Base-by-base conservation (phyloP, 2,329 filamentous ascomycete species). In the Pseudocercospora vitis region DNA sequence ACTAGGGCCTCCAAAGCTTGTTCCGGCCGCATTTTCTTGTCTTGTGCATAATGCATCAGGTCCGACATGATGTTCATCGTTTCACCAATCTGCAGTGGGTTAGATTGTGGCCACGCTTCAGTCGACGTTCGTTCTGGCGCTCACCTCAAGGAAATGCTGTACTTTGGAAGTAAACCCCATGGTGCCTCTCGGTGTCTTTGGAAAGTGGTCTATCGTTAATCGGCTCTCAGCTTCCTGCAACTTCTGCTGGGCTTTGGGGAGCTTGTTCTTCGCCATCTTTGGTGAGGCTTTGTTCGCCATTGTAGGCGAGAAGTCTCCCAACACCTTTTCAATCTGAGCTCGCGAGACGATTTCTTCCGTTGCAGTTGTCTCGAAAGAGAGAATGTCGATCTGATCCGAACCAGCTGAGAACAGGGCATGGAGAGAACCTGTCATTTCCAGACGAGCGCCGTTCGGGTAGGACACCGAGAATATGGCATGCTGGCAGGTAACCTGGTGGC, bases 321-420 rank as follows among this genome's bases (percentile, higher is more conserved):
- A 71, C 37, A 76, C 67, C 53, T 67, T 67, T 64, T 72, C 79
- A 64, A 85, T 66, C 45, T 78, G 78, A 56, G 78, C 82, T 50
- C 89, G 83, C 18, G 91, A 86, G 40, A 97, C 77, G 65, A 87
- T 96, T 72, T 97, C 91, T 62, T 91, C 88, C 65, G 95, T 87
- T 46, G 79, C 80, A 29, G 78, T 81, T 1, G 88, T 89, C 42
- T 85, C 78, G 62, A 97, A 91, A 64, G 96, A 89, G 45, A 97
- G 80, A 56, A 90, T 78, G 57, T 96, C 89, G 55, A 99, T 86
- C 69, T 87, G 90, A 57, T 90, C 86, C 31, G 58, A 60, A 2
- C 87, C 81, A 7, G 76, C 76, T 63, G 95, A 88, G 67, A 96
- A 95, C 57, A 89, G 83, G 1, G 87, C 91, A 45, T 85, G 84